Percentiles rank a stretch among this genome's conserved stretches.
These are phyloP conservation scores for Penicillium occitanis DNA, from an alignment of 2,329 filamentous ascomycete genomes.

Conservation along the genomic window DNA sequence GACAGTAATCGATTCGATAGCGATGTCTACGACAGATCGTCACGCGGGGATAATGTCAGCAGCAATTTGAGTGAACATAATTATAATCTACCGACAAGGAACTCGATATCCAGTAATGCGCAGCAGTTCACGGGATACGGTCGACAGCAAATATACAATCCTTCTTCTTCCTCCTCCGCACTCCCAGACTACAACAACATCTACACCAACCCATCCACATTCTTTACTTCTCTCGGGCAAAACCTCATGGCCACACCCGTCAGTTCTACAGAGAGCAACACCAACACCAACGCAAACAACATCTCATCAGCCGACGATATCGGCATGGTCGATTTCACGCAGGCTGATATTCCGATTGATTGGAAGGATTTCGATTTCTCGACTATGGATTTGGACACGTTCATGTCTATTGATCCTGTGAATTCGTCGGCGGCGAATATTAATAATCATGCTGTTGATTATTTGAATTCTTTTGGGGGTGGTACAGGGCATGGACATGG, in stretches of 20 bases:
- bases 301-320: slow-evolving; percentile 17
- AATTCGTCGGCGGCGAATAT: slow-evolving; percentile 8
- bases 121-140: not conserved
- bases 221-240: slow-evolving; percentile 21
- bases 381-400: slow-evolving; percentile 42
- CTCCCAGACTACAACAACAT: slow-evolving; percentile 1
- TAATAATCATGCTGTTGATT: slow-evolving; percentile 5
- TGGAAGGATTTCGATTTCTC: slow-evolving; percentile 42
- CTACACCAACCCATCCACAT: slow-evolving; percentile 18
- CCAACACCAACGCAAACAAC: slow-evolving; percentile 15
- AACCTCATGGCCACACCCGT: slow-evolving; percentile 20
- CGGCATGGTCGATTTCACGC: slow-evolving; percentile 38
- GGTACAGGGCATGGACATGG: not conserved
- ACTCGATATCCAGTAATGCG: not conserved
- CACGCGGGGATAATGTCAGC: slow-evolving; percentile 2
- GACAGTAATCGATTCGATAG: slow-evolving; percentile 1
- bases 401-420: slow-evolving; percentile 37
- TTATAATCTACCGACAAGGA: not conserved
- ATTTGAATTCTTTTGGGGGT: not conserved
- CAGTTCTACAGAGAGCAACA: slow-evolving; percentile 4
- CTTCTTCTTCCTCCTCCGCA: not conserved
- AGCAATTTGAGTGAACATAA: not conserved
- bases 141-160: not conserved
- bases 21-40: not conserved
- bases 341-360: slow-evolving; percentile 35